Conservation (phyloP, 139 green algal species). For the Haematococcus lacustris region DNA sequence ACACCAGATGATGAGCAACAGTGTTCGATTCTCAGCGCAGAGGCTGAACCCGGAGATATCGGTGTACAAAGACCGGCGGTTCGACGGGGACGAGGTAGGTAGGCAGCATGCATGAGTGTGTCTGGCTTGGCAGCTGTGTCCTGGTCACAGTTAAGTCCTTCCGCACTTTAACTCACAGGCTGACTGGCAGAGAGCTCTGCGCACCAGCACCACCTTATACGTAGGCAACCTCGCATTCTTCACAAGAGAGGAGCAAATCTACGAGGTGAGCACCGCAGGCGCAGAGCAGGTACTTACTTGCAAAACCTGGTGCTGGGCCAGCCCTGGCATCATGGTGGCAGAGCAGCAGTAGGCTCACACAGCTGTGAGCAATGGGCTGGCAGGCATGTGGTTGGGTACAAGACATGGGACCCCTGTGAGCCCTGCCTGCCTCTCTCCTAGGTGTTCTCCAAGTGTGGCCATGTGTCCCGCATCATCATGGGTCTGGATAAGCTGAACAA, state of each 20-base stretch:
- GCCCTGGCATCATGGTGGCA: too few species aligned
- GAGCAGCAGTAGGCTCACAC: background rate
- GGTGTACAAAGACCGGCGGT: conserved; percentile 73
- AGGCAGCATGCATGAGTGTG: background rate
- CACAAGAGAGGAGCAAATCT: conserved; percentile 95
- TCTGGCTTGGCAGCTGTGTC: background rate
- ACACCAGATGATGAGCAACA: too few species aligned
- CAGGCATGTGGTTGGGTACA: background rate
- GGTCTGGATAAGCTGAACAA: conserved; percentile 84
- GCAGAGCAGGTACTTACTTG: conserved; percentile 11
- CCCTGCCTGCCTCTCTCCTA: too few species aligned
- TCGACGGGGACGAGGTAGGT: conserved; percentile 55
- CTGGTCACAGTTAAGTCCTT: too few species aligned
- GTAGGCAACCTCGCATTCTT: conserved; percentile 97
- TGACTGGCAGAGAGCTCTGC: conserved; percentile 73
- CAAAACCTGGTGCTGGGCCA: too few species aligned
- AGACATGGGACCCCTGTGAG: conserved; percentile 19
- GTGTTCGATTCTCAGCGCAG: too few species aligned
- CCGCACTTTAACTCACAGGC: too few species aligned
- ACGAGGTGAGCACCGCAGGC: conserved; percentile 43
- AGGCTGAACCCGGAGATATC: conserved; percentile 37
- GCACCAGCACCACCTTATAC: conserved; percentile 83
- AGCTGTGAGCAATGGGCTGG: background rate
- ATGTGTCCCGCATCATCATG: conserved; percentile 90
- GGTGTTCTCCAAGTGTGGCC: conserved; percentile 38